Evolutionary conservation across 1,284 basidiomycete genomes (phyloP), one percentile per base, ranked within the genome.

Genomic region (Trametes polyzona): DNA sequence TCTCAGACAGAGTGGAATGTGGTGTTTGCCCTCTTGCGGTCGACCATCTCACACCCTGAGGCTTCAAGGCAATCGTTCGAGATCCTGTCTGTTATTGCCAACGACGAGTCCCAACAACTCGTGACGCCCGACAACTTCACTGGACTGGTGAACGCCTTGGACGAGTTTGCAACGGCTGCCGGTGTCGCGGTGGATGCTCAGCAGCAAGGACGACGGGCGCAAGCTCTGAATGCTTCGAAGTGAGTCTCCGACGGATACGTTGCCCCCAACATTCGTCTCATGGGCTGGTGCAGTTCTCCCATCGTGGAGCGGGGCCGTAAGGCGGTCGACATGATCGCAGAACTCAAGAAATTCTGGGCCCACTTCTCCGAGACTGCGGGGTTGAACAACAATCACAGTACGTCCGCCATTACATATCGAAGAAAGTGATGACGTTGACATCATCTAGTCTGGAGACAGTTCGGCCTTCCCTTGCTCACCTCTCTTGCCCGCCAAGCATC

Each of bases 1-100:
- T 95, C 94, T 2, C 89, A 92, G 65, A 98, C 96, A 0, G 96
- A 99, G 73, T 99, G 97, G 97, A 93, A 92, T 52, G 78, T 98
- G 32, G 83, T 96, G 16, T 93, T 97, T 66, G 89, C 93, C 1
- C 79, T 98, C n/a, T 83, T 99, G 64, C 84, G 92, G 37, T 90
- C 89, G 0, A 95, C 93, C 0, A 84, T 94, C 42, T 82, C 88
- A 8, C 92, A 97, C 66, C 86, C 93, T n/a, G 92, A 94, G 72
- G 95, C 95, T 2, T 88, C 92, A 26, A 88, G 92, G 42, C 78
- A 88, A 43, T 91, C 95, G 1, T 92, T 98, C 67, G 85, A 88
- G 10, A 80, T 96, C 7, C 76, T 96, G 23, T 75, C 82, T 26
- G 77, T 77, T 46, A 78, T 97, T 33, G 81, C 83, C 9, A 73